phyloP scores from a whole-genome alignment of 2,329 filamentous ascomycete genomes.

The Stagonosporopsis tanaceti region DNA sequence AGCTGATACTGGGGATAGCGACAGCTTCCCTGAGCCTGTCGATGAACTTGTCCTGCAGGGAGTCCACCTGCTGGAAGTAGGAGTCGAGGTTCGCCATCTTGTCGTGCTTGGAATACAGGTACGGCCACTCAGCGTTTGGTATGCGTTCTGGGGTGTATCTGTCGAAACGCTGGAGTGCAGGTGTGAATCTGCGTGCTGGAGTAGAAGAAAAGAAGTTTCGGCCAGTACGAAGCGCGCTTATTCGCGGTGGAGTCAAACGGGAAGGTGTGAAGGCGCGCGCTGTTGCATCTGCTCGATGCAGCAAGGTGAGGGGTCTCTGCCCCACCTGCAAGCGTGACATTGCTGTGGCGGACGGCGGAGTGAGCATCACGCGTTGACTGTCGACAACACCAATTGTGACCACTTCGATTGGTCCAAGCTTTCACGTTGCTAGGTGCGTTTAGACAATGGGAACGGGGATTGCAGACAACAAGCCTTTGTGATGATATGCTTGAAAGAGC shows the following conservation, averaged over 20 bases:
- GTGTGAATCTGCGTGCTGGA: slow-evolving; percentile 17
- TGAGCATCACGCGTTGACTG: slow-evolving; percentile 10
- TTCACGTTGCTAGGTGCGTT: not conserved
- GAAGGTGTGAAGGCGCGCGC: slow-evolving; percentile 36
- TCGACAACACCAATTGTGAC: slow-evolving; percentile 6
- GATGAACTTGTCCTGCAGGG: slow-evolving; percentile 81
- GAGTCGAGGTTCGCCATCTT: slow-evolving; percentile 90
- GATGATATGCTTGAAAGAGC: slow-evolving; percentile 10
- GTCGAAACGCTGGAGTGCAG: slow-evolving; percentile 21
- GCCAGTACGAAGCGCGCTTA: slow-evolving; percentile 36
- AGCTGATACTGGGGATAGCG: slow-evolving; percentile 94
- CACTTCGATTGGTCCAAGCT: slow-evolving; percentile 17
- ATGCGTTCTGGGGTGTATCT: slow-evolving; percentile 31
- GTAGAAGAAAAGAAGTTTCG: slow-evolving; percentile 24
- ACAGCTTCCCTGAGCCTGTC: slow-evolving; percentile 90
- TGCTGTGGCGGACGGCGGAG: slow-evolving; percentile 16
- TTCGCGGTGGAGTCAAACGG: slow-evolving; percentile 43
- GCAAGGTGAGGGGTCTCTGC: slow-evolving; percentile 25
- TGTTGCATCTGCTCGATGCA: slow-evolving; percentile 23
- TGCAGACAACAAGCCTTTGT: slow-evolving; percentile 7
- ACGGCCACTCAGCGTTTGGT: slow-evolving; percentile 52
- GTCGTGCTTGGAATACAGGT: slow-evolving; percentile 56
- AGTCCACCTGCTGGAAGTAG: slow-evolving; percentile 93
- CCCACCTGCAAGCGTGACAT: slow-evolving; percentile 17
- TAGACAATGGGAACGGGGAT: not conserved